Percentiles rank a stretch among this genome's conserved stretches.
Conservation (phyloP, 73 alveolate species). For the Paramecium sonneborni region DNA sequence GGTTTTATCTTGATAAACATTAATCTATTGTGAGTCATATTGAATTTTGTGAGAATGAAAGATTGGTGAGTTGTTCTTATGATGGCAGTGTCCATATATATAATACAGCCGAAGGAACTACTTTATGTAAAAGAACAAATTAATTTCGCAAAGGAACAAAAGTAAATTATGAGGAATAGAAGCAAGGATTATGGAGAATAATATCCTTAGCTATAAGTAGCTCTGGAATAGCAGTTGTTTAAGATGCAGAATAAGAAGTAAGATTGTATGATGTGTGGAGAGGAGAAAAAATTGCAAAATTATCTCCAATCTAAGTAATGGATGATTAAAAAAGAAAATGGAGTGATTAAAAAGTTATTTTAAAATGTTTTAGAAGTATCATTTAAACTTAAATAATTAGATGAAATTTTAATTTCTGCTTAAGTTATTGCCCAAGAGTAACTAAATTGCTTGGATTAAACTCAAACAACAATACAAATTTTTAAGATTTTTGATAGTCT, state of each 20-base stretch:
- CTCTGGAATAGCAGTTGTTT: conserved; percentile 64
- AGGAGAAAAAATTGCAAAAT: conserved; percentile 62
- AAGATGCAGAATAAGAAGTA: conserved; percentile 28
- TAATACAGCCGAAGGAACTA: conserved; percentile 47
- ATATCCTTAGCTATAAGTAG: conserved; percentile 24
- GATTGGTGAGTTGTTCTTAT: conserved; percentile 48
- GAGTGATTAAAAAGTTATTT: neutral
- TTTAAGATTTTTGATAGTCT: conserved; percentile 62
- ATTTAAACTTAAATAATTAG: neutral
- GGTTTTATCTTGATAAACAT: conserved; percentile 58
- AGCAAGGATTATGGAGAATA: conserved; percentile 48
- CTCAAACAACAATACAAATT: conserved; percentile 12
- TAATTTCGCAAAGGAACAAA: conserved; percentile 50
- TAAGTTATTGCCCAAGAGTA: neutral
- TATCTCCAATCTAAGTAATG: conserved; percentile 14
- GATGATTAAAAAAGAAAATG: conserved; percentile 54
- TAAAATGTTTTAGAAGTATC: conserved; percentile 5
- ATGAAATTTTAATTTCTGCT: conserved; percentile 35
- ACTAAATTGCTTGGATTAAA: neutral
- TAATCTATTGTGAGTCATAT: conserved; percentile 6
- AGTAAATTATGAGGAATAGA: conserved; percentile 34
- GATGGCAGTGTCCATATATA: conserved; percentile 63
- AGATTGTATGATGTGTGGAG: conserved; percentile 63
- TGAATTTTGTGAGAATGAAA: conserved; percentile 58
- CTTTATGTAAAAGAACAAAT: conserved; percentile 62